These are phyloP conservation scores for Cystoderma amianthinum DNA, from an alignment of 768 basidiomycete genomes.

Conservation along the genomic window DNA sequence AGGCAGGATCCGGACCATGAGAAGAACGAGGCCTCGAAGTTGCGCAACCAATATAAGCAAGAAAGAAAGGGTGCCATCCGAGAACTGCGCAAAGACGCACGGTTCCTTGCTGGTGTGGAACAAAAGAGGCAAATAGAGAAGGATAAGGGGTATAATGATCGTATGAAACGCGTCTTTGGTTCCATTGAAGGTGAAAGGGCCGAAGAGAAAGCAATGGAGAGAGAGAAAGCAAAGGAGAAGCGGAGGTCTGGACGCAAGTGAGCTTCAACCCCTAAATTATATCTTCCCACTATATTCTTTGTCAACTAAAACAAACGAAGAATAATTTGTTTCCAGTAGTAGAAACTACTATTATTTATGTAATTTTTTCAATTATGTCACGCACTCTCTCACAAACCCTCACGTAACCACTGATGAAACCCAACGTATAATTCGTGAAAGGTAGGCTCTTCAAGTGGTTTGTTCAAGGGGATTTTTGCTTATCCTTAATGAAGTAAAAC, in stretches of 20 bases:
- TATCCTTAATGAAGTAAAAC: neutral
- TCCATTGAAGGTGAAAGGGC: constrained; percentile 83
- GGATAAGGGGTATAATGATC: constrained; percentile 71
- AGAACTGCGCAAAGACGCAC: constrained; percentile 91
- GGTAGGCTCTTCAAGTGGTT: too few relatives aligned
- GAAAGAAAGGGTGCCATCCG: constrained; percentile 96
- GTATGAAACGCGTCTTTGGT: constrained; percentile 78
- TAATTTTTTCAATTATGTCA: too few relatives aligned
- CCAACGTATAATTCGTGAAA: too few relatives aligned
- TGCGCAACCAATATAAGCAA: constrained; percentile 87
- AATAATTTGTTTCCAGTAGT: too few relatives aligned
- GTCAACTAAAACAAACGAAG: too few relatives aligned
- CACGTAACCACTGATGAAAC: too few relatives aligned
- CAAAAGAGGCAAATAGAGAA: constrained; percentile 81
- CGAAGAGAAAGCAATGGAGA: constrained; percentile 90
- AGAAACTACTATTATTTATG: too few relatives aligned
- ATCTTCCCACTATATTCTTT: too few relatives aligned
- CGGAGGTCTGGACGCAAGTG: constrained; percentile 71
- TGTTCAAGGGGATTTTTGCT: too few relatives aligned
- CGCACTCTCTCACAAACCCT: too few relatives aligned
- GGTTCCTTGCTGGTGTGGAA: constrained; percentile 86
- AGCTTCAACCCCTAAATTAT: too few relatives aligned
- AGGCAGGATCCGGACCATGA: constrained; percentile 90
- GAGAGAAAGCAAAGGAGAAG: constrained; percentile 74
- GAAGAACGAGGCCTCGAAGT: constrained; percentile 78